Conservation (phyloP, 768 basidiomycete species). For the Tulasnella calospora region DNA sequence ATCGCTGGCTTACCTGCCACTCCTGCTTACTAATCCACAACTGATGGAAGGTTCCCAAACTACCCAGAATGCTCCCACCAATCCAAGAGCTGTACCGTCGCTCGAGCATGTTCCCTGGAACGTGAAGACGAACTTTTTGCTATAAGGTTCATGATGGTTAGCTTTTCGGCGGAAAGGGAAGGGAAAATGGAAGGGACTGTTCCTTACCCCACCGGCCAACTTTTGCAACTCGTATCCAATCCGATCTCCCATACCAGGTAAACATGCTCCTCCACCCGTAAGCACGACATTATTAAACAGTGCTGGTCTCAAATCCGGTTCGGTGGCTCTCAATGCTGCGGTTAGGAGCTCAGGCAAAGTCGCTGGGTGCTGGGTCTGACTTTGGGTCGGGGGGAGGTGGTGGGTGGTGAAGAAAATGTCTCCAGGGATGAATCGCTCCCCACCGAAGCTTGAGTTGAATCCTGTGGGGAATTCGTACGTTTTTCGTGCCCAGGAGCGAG, state of each 20-base stretch:
- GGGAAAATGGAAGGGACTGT: background rate
- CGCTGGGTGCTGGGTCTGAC: constrained; percentile 25
- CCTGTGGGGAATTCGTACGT: constrained; percentile 97
- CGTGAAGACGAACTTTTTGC: constrained; percentile 80
- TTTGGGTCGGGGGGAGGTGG: constrained; percentile 29
- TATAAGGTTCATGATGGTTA: constrained; percentile 15
- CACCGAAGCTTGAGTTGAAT: constrained; percentile 74
- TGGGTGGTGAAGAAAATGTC: constrained; percentile 86
- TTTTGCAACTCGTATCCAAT: constrained; percentile 69
- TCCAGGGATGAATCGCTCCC: constrained; percentile 75
- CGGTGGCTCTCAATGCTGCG: constrained; percentile 75
- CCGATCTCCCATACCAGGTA: constrained; percentile 81
- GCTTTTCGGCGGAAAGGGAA: background rate
- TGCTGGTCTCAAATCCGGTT: constrained; percentile 85
- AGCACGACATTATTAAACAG: constrained; percentile 91
- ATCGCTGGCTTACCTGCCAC: constrained; percentile 61
- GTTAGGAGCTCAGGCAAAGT: constrained; percentile 70
- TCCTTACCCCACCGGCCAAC: constrained; percentile 71
- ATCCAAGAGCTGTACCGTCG: constrained; percentile 91
- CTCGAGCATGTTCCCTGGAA: constrained; percentile 85
- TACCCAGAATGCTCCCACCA: constrained; percentile 91
- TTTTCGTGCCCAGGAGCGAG: constrained; percentile 50
- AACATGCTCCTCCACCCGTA: constrained; percentile 87
- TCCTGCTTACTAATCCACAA: constrained; percentile 92
- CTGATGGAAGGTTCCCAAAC: constrained; percentile 96